A percentile compares a stretch with the other conserved stretches of the same genome.
phyloP scores from a whole-genome alignment of 129 eudicot genomes.

The Oenanthe sinensis region DNA sequence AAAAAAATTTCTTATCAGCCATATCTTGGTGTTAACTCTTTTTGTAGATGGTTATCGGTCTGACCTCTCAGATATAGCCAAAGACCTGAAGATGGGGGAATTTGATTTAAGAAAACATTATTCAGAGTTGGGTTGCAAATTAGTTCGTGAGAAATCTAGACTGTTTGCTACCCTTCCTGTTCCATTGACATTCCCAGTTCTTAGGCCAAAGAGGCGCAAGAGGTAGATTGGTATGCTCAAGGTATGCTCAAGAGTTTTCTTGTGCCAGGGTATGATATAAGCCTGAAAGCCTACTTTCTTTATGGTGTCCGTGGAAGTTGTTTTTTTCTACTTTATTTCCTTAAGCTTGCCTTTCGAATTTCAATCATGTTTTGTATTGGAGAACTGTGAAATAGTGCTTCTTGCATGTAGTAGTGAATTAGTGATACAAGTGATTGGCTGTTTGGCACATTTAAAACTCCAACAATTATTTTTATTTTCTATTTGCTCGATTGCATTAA shows the following conservation, averaged over 20 bases:
- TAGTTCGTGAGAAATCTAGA: conserved; percentile 24
- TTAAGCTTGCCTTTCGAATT: not conserved
- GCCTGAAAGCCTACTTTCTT: not conserved
- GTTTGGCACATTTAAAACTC: too few relatives aligned
- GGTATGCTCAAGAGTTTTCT: not conserved
- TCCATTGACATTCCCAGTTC: conserved; percentile 39
- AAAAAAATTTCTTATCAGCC: conserved; percentile 51
- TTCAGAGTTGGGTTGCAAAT: conserved; percentile 61
- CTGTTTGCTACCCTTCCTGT: conserved; percentile 57
- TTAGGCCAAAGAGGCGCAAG: not conserved
- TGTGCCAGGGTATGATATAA: not conserved
- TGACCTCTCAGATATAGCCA: conserved; percentile 68
- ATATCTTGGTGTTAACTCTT: conserved; percentile 70
- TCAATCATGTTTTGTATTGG: not conserved
- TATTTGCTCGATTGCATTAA: too few relatives aligned
- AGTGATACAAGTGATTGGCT: too few relatives aligned
- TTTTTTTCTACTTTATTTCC: not conserved
- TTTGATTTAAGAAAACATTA: conserved; percentile 39
- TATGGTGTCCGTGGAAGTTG: not conserved
- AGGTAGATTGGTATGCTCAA: not conserved
- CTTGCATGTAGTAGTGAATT: too few relatives aligned
- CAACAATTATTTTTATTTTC: too few relatives aligned
- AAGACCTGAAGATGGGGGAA: conserved; percentile 48
- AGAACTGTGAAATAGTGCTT: not conserved
- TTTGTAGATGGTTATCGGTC: conserved; percentile 59